Evolutionary conservation across 2,329 filamentous ascomycete genomes (phyloP).

Genomic region (Paecilomyces sp.): DNA sequence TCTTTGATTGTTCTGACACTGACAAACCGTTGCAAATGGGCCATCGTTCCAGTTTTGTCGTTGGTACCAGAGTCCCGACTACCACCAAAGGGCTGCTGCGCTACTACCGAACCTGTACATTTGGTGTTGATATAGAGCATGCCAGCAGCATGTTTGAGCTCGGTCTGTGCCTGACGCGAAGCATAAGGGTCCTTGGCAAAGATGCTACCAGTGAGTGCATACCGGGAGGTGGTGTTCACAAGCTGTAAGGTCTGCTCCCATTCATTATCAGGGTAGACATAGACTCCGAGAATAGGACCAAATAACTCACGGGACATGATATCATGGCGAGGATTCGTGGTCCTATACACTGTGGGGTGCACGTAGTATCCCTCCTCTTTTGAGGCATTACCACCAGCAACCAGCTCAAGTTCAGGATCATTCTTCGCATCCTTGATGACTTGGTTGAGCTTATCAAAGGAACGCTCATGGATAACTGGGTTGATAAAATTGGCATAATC

Average conservation of each 20-base stretch:
- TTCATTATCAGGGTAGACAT: slow-evolving; percentile 69
- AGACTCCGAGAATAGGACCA: slow-evolving; percentile 63
- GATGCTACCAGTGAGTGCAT: slow-evolving; percentile 32
- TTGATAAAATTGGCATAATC: slow-evolving; percentile 69
- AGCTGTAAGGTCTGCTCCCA: slow-evolving; percentile 51
- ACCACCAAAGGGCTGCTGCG: slow-evolving; percentile 66
- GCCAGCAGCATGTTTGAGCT: slow-evolving; percentile 30
- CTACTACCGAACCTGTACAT: slow-evolving; percentile 62
- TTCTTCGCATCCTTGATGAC: slow-evolving; percentile 71
- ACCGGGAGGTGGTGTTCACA: slow-evolving; percentile 26
- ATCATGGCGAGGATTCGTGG: slow-evolving; percentile 61
- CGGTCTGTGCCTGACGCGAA: slow-evolving; percentile 28
- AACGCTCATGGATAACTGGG: slow-evolving; percentile 71
- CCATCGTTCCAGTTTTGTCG: slow-evolving; percentile 61
- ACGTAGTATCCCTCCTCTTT: slow-evolving; percentile 70
- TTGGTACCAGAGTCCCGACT: slow-evolving; percentile 64
- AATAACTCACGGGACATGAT: slow-evolving; percentile 74
- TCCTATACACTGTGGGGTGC: slow-evolving; percentile 70
- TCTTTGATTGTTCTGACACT: slow-evolving; percentile 63
- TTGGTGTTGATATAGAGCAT: slow-evolving; percentile 39
- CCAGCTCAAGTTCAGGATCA: slow-evolving; percentile 60
- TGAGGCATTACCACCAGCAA: slow-evolving; percentile 70
- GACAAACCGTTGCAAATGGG: slow-evolving; percentile 56
- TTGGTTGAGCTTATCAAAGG: slow-evolving; percentile 68
- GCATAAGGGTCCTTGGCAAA: slow-evolving; percentile 32